Evolutionary conservation across 352 stramenopile species (phyloP).

Genomic region (Globisporangium orthogonon): DNA sequence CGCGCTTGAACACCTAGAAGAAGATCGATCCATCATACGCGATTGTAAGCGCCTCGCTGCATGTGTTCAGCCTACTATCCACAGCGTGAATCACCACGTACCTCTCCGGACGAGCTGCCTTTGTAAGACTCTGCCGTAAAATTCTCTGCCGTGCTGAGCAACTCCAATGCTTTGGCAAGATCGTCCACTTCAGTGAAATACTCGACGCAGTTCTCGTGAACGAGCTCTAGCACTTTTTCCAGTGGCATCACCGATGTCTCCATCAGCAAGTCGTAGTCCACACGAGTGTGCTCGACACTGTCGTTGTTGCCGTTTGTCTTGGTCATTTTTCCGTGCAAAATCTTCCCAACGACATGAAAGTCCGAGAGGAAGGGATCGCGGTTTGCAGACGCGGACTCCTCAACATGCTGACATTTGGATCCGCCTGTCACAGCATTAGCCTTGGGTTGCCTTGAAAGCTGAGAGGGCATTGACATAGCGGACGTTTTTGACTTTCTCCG

Average conservation of each 20-base stretch:
- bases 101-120: constrained; percentile 35
- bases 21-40: background rate
- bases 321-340: constrained; percentile 62
- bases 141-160: constrained; percentile 67
- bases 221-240: constrained; percentile 50
- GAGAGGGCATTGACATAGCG: background rate
- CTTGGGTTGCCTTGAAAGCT: constrained; percentile 4
- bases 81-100: constrained; percentile 12
- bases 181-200: constrained; percentile 80
- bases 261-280: constrained; percentile 45
- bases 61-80: background rate
- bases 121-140: constrained; percentile 52
- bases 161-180: constrained; percentile 41
- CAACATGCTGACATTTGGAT: background rate
- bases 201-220: constrained; percentile 66
- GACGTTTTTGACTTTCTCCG: constrained; percentile 6
- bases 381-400: constrained; percentile 7
- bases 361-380: constrained; percentile 79
- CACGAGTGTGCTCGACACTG: constrained; percentile 1
- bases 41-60: too few species aligned
- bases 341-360: constrained; percentile 74
- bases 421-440: background rate
- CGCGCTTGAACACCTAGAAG: constrained; percentile 47
- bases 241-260: constrained; percentile 46
- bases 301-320: constrained; percentile 14